Evolutionary conservation across 805 yeast genomes (phyloP).

Genomic region (Dipodascopsis uninucleata): DNA sequence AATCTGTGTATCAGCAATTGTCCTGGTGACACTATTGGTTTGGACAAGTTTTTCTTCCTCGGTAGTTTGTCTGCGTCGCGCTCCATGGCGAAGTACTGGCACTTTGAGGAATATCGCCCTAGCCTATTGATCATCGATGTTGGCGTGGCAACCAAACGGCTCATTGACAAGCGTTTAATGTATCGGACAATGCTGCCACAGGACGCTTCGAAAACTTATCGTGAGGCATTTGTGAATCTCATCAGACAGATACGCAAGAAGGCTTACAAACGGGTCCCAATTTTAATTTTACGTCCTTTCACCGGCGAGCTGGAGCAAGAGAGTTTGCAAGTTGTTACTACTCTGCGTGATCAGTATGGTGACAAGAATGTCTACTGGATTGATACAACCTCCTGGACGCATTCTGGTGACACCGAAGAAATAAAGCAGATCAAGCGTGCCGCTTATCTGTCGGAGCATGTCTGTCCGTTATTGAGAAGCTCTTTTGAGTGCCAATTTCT

Average conservation of each 20-base stretch:
- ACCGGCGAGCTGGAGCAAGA: conserved; percentile 25
- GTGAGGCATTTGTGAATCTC: conserved; percentile 15
- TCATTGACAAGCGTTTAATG: conserved; percentile 12
- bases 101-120: conserved; percentile 19
- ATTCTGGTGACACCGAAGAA: conserved; percentile 8
- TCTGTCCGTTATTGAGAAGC: conserved; percentile 19
- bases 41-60: conserved; percentile 21
- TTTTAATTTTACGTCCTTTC: conserved; percentile 20
- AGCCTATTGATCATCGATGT: conserved; percentile 15
- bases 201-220: conserved; percentile 23
- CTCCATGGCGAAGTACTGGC: conserved; percentile 18
- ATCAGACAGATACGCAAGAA: conserved; percentile 20
- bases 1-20: conserved; percentile 20
- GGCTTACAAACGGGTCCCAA: conserved; percentile 23
- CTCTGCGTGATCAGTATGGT: conserved; percentile 16
- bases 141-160: conserved; percentile 19
- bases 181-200: conserved; percentile 21
- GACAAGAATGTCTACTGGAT: conserved; percentile 25
- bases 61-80: conserved; percentile 20
- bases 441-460: conserved; percentile 17
- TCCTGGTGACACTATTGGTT: conserved; percentile 11
- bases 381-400: conserved; percentile 21
- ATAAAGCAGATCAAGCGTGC: conserved; percentile 13
- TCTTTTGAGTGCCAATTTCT: conserved; percentile 18
- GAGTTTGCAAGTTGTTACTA: conserved; percentile 14